Conservation (phyloP, 768 basidiomycete genomes). For the Cubamyces lactineus region DNA sequence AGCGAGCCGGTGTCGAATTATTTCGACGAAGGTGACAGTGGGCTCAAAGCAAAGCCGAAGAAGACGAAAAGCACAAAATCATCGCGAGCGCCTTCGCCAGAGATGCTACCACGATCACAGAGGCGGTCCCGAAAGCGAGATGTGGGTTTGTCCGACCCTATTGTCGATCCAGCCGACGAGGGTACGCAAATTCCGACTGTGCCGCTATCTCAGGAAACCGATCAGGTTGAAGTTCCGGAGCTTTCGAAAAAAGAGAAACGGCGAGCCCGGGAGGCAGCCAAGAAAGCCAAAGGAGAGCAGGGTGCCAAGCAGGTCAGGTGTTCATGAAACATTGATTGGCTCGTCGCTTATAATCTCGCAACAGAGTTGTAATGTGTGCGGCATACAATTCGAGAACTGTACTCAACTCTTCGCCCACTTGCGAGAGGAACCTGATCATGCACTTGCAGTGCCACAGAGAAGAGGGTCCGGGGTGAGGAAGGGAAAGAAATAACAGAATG, state of each 20-base stretch:
- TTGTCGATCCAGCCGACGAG: background rate
- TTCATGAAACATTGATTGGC: background rate
- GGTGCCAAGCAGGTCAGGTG: constrained; percentile 29
- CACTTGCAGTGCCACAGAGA: constrained; percentile 44
- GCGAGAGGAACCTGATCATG: constrained; percentile 65
- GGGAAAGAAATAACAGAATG: constrained; percentile 30
- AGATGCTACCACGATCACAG: constrained; percentile 18
- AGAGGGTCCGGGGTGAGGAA: constrained; percentile 27
- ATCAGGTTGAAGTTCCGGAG: constrained; percentile 29
- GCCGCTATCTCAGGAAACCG: constrained; percentile 1
- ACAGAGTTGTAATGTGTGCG: constrained; percentile 57
- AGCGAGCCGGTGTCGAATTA: constrained; percentile 18
- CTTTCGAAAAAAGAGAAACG: constrained; percentile 83
- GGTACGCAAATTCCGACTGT: background rate
- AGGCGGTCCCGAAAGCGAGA: constrained; percentile 11
- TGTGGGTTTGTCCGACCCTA: background rate
- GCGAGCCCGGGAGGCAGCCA: constrained; percentile 70
- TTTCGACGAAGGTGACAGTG: constrained; percentile 2
- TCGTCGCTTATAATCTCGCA: too few species aligned
- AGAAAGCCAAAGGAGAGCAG: constrained; percentile 54
- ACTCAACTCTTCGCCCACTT: constrained; percentile 80
- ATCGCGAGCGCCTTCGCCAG: constrained; percentile 22
- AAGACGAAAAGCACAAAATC: constrained; percentile 29
- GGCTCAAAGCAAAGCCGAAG: constrained; percentile 16
- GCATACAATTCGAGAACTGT: constrained; percentile 61